phyloP scores from a whole-genome alignment of 2,329 filamentous ascomycete species.

The Trichoderma polysporum region DNA sequence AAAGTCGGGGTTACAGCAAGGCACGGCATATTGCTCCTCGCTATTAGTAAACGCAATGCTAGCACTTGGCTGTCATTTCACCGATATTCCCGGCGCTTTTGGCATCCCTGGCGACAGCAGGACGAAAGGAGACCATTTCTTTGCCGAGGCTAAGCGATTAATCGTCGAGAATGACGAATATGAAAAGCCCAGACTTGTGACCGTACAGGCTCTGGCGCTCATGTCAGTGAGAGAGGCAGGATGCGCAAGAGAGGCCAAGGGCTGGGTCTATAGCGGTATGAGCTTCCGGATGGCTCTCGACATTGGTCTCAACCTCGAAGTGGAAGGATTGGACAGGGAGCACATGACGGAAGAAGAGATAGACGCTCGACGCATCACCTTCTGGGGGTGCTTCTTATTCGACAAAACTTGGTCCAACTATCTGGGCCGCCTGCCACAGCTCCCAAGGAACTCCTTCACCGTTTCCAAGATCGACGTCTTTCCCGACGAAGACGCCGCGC shows the following conservation, averaged over 20 bases:
- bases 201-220: conserved; percentile 86
- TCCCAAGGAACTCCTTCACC: conserved; percentile 76
- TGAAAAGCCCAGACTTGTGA: conserved; percentile 82
- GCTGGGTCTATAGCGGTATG: conserved; percentile 98
- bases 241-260: conserved; percentile 89
- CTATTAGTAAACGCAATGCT: conserved; percentile 92
- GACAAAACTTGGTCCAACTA: conserved; percentile 99
- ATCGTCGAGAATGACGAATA: conserved; percentile 92
- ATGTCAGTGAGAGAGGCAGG: conserved; percentile 98
- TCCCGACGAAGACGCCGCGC: conserved; percentile 78
- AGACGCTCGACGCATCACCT: conserved; percentile 86
- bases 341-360: conserved; percentile 76
- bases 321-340: conserved; percentile 61
- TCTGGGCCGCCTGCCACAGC: conserved; percentile 83
- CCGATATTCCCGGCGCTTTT: conserved; percentile 69
- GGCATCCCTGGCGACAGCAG: conserved; percentile 70
- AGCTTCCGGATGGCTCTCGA: conserved; percentile 97
- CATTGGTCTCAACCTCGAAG: conserved; percentile 84
- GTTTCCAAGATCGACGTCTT: conserved; percentile 90
- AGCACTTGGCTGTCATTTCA: conserved; percentile 91
- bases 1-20: conserved; percentile 53
- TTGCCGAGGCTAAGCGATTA: conserved; percentile 85
- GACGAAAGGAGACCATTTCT: conserved; percentile 94
- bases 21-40: conserved; percentile 74
- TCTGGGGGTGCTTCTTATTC: conserved; percentile 98